Evolutionary conservation across 169 alveolate genomes (phyloP).

Genomic region (Sarcocystis neurona): DNA sequence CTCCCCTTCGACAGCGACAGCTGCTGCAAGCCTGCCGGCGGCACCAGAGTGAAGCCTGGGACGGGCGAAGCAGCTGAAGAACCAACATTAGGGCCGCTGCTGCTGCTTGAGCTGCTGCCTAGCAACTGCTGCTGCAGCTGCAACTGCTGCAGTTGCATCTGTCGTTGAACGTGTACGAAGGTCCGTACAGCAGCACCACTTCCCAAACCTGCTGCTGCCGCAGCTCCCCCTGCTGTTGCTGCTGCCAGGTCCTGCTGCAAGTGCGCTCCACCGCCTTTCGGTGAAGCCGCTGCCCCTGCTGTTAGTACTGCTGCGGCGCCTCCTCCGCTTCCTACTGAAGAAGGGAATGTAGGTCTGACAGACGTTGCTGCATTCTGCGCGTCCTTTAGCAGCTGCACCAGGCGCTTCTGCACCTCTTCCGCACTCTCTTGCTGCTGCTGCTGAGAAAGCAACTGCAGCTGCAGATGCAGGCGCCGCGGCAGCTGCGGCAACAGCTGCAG

Average conservation of each 20-base stretch:
- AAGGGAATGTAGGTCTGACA: background rate
- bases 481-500: background rate
- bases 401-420: background rate
- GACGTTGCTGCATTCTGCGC: background rate
- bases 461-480: conserved; percentile 19
- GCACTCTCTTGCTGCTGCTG: conserved; percentile 14
- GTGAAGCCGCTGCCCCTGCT: conserved; percentile 46
- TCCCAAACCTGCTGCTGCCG: conserved; percentile 26
- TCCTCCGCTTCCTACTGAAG: background rate
- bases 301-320: conserved; percentile 40
- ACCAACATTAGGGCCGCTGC: too few relatives aligned
- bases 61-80: too few relatives aligned
- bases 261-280: too few relatives aligned
- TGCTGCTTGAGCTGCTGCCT: conserved; percentile 36
- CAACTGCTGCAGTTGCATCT: conserved; percentile 25
- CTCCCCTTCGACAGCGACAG: too few relatives aligned
- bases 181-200: too few relatives aligned
- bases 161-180: background rate
- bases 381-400: background rate
- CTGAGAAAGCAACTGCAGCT: conserved; percentile 4
- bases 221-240: conserved; percentile 55
- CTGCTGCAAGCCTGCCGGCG: too few relatives aligned
- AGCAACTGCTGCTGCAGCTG: conserved; percentile 52
- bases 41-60: too few relatives aligned
- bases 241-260: too few relatives aligned